These are phyloP conservation scores for Pseudogymnoascus sp. DNA, from an alignment of 2,329 filamentous ascomycete species.

Conservation along the genomic window DNA sequence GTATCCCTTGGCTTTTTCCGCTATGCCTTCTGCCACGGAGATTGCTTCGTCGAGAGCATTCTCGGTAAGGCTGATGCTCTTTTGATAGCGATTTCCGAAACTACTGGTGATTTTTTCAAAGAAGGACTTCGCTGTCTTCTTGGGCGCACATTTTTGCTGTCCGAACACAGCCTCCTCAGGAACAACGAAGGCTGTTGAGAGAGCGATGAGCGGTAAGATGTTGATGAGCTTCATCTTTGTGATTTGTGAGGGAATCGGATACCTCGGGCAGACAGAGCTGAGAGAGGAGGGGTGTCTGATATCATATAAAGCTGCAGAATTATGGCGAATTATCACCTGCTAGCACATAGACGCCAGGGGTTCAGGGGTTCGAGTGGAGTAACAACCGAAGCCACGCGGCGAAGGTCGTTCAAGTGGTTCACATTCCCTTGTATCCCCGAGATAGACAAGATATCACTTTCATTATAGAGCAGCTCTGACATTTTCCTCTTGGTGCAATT, in stretches of 20 bases:
- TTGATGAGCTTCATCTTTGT: conserved; percentile 32
- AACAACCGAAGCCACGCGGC: neutral
- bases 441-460: neutral
- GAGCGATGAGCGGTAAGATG: conserved; percentile 42
- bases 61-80: conserved; percentile 20
- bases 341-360: neutral
- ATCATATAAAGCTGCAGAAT: neutral
- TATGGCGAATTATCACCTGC: neutral
- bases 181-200: conserved; percentile 45
- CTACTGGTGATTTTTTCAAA: conserved; percentile 29
- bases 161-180: conserved; percentile 42
- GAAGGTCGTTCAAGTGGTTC: neutral
- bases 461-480: neutral
- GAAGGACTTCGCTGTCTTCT: conserved; percentile 25
- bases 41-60: conserved; percentile 29
- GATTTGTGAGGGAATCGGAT: neutral
- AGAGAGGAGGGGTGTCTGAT: neutral
- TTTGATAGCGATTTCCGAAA: conserved; percentile 23
- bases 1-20: conserved; percentile 17
- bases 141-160: conserved; percentile 33
- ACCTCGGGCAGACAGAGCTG: neutral
- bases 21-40: conserved; percentile 18
- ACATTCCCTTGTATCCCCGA: neutral
- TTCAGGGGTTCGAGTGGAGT: neutral
- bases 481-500: neutral